These are phyloP conservation scores for Taiwanofungus camphoratus DNA, from an alignment of 1,284 basidiomycete species.

Conservation along the genomic window DNA sequence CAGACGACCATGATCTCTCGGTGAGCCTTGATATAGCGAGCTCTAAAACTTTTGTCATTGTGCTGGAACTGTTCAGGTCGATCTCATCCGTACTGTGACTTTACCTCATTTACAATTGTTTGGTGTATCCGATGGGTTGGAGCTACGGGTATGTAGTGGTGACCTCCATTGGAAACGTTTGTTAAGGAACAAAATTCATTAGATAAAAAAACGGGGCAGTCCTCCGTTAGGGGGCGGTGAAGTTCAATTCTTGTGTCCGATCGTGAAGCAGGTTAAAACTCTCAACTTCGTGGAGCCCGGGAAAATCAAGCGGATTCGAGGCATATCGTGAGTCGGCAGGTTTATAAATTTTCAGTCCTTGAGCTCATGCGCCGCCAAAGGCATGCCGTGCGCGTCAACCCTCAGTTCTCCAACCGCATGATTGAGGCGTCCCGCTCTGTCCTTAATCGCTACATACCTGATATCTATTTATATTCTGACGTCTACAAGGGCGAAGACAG, in stretches of 20 bases:
- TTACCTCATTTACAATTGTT: conserved; percentile 90
- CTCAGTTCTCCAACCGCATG: conserved; percentile 97
- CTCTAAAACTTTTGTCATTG: neutral
- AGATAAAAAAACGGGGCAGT: conserved; percentile 94
- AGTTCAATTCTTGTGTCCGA: conserved; percentile 88
- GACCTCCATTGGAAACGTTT: no score
- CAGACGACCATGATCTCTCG: conserved; percentile 83
- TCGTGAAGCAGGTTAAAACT: conserved; percentile 86
- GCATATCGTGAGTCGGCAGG: conserved; percentile 72
- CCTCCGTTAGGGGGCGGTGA: conserved; percentile 91
- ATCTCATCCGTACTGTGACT: conserved; percentile 89
- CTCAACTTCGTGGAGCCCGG: conserved; percentile 90
- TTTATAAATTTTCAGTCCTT: neutral
- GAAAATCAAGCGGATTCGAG: conserved; percentile 90
- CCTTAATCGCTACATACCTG: conserved; percentile 94
- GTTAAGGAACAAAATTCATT: no score
- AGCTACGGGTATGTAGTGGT: conserved; percentile 64
- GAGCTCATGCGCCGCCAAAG: conserved; percentile 33
- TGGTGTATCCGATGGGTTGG: conserved; percentile 81
- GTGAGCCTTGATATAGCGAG: conserved; percentile 40
- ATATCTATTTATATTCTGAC: conserved; percentile 97
- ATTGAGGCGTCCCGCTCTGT: conserved; percentile 90
- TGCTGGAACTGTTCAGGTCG: conserved; percentile 47
- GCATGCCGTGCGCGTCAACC: conserved; percentile 91
- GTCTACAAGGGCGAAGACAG: conserved; percentile 97